Evolutionary conservation across 1,284 basidiomycete species (phyloP), one percentile per base, ranked within the genome.

Genomic region (Boletellus deceptivus): DNA sequence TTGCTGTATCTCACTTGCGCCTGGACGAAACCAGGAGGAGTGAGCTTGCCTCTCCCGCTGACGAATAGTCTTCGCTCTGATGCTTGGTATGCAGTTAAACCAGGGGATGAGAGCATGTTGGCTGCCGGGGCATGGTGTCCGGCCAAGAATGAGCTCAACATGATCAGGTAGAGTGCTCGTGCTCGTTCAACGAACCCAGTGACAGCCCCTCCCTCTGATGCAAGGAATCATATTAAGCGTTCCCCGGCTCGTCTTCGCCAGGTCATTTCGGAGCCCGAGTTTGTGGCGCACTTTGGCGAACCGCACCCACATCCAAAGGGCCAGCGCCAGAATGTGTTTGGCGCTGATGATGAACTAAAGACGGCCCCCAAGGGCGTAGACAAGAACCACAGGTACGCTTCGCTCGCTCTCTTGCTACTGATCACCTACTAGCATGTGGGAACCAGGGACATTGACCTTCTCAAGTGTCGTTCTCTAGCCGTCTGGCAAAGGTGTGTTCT

Each of bases 121-220:
- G 93, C 89, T 14, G 90, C 84, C 2, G 93, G 93, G 4, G 68
- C 79, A 6, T 97, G 93, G 93, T 85, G 84, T 63, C 92, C 93
- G 0, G 86, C 79, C 2, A 89, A 84, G 62, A 82, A 88, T 55
- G 88, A 93, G 63, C 75, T 95, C 3, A 76, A 79, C 1, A 82
- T 79, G 11, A 84, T 96, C 34, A 76, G 92, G 81, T 88, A 54
- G 40, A 33, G 14, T 41, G 6, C 36, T 42, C n/a, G 6, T 24
- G 20, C 7, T 40, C 43, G 1, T 14, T n/a, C 17, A 10, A 18
- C 4, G 17, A 3, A 20, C 25, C 40, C 17, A 8, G 37, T 37
- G 24, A 46, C 25, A 18, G 36, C 51, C n/a, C 16, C 33, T 34
- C 29, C 27, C 18, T 4, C 18, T 13, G 33, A 17, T 16, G 10